These are phyloP conservation scores for Aspergillus sp. DNA, from an alignment of 2,329 filamentous ascomycete species.

Conservation along the genomic window DNA sequence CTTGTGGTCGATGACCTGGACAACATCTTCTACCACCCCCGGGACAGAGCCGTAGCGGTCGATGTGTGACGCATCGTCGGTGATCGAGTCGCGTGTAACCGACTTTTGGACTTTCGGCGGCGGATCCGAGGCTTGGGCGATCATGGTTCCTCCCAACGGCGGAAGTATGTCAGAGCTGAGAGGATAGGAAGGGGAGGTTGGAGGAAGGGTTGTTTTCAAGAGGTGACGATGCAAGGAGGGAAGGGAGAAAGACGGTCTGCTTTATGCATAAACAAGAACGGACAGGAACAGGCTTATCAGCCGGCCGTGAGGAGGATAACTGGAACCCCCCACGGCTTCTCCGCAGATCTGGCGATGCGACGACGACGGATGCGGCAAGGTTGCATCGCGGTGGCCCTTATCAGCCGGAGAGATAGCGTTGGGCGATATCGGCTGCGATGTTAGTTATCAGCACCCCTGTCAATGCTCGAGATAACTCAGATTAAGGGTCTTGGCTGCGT, in stretches of 20 bases:
- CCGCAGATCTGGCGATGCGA: neutral
- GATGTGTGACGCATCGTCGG: conserved; percentile 16
- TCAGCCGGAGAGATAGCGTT: neutral
- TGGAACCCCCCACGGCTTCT: neutral
- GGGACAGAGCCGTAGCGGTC: conserved; percentile 16
- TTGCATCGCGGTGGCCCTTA: neutral
- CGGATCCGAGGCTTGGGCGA: conserved; percentile 6
- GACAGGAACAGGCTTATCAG: neutral
- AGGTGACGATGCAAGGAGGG: neutral
- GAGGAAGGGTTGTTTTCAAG: neutral
- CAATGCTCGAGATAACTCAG: too few species aligned
- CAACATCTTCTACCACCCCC: conserved; percentile 29
- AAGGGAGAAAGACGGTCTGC: neutral
- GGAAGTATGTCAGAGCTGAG: neutral
- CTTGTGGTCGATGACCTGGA: conserved; percentile 45
- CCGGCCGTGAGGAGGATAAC: neutral
- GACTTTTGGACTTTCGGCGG: conserved; percentile 8
- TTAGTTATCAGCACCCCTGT: neutral
- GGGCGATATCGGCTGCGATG: neutral
- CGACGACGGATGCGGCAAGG: conserved; percentile 1
- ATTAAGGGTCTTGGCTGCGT: too few species aligned
- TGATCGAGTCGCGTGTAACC: neutral
- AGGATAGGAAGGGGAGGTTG: neutral
- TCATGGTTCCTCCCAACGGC: neutral
- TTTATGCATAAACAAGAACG: neutral